These are phyloP conservation scores for Russula lepida DNA, from an alignment of 768 basidiomycete genomes.

Conservation along the genomic window DNA sequence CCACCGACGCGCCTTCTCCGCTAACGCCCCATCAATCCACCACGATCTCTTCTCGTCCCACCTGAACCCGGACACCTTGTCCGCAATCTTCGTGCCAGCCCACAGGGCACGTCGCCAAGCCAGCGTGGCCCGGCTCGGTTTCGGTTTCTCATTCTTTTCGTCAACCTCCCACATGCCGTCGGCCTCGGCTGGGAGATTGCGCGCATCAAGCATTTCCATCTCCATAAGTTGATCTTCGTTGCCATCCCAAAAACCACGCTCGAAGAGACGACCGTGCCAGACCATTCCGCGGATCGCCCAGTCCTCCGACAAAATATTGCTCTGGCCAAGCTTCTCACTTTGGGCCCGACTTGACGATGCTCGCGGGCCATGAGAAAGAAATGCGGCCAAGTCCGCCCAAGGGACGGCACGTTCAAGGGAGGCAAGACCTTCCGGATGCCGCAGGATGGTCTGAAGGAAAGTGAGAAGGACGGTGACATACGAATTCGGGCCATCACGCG, in stretches of 20 bases:
- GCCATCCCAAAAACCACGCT: constrained; percentile 88
- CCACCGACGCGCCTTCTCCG: constrained; percentile 64
- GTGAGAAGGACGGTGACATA: constrained; percentile 84
- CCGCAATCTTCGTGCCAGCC: constrained; percentile 57
- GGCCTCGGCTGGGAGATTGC: constrained; percentile 49
- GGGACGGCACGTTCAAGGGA: constrained; percentile 74
- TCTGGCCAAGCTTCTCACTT: constrained; percentile 6
- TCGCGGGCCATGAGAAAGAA: constrained; percentile 54
- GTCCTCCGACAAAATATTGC: constrained; percentile 65
- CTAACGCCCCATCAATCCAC: constrained; percentile 55
- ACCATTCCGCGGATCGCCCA: constrained; percentile 96
- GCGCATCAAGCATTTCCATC: constrained; percentile 56
- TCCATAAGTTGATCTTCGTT: constrained; percentile 37
- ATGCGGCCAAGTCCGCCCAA: constrained; percentile 66
- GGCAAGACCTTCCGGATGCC: constrained; percentile 49
- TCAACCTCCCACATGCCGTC: constrained; percentile 85
- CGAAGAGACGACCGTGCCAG: constrained; percentile 90
- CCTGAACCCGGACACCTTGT: constrained; percentile 65
- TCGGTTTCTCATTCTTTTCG: constrained; percentile 40
- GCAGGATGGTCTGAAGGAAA: constrained; percentile 72
- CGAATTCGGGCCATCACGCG: constrained; percentile 68
- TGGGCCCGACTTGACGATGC: constrained; percentile 32
- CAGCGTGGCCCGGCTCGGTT: constrained; percentile 27
- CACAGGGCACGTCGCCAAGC: constrained; percentile 75
- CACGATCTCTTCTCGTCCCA: constrained; percentile 57